phyloP scores from a whole-genome alignment of 371 early-diverging fungal species.

The Coemansia sp. region DNA sequence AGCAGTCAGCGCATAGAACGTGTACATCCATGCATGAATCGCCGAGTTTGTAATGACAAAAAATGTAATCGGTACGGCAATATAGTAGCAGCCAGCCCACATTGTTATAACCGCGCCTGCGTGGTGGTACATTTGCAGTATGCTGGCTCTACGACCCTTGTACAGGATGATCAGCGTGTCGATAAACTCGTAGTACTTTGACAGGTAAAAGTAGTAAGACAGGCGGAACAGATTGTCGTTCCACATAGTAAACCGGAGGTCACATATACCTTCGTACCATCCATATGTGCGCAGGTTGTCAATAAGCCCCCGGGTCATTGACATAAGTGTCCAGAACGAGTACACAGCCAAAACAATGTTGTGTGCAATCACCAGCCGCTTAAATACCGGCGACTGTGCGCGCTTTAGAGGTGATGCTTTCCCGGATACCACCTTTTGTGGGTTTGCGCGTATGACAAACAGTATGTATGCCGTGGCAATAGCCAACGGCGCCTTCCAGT shows the following conservation, averaged over 20 bases:
- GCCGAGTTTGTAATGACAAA: constrained; percentile 87
- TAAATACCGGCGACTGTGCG: constrained; percentile 53
- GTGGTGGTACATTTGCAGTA: constrained; percentile 87
- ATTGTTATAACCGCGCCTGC: constrained; percentile 84
- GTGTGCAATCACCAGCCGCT: constrained; percentile 73
- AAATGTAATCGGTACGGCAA: constrained; percentile 77
- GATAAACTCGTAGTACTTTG: constrained; percentile 84
- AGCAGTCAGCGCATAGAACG: constrained; percentile 78
- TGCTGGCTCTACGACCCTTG: constrained; percentile 75
- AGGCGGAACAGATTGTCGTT: constrained; percentile 69
- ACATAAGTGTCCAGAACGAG: constrained; percentile 67
- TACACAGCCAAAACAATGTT: constrained; percentile 69
- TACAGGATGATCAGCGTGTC: constrained; percentile 82
- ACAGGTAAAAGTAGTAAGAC: constrained; percentile 81
- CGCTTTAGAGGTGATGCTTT: constrained; percentile 56
- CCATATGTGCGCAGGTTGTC: constrained; percentile 53
- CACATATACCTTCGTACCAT: constrained; percentile 59
- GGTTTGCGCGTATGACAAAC: constrained; percentile 61
- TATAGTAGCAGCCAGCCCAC: constrained; percentile 72
- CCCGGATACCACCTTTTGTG: constrained; percentile 55
- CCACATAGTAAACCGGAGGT: constrained; percentile 66
- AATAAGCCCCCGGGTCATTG: constrained; percentile 61
- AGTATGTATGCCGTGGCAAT: constrained; percentile 62
- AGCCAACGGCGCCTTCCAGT: constrained; percentile 71
- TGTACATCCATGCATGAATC: constrained; percentile 90